Evolutionary conservation across 768 basidiomycete species (phyloP).

Genomic region (Lentinula sp.): DNA sequence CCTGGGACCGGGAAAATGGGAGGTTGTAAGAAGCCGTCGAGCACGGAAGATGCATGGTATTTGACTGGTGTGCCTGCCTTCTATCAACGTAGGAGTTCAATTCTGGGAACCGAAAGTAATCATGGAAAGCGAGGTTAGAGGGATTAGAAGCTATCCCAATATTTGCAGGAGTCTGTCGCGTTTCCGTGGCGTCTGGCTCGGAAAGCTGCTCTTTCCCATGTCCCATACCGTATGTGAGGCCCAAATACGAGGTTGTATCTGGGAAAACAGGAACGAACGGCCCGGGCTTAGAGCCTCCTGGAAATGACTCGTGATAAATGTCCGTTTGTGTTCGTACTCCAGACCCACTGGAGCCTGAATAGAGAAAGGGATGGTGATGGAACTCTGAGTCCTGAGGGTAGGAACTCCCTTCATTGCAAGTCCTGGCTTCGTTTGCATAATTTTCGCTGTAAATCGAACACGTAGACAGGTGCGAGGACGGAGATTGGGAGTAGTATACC

Average conservation of each 20-base stretch:
- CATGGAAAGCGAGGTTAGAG: too few relatives aligned
- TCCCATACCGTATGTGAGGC: background rate
- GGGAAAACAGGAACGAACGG: background rate
- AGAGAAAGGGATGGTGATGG: background rate
- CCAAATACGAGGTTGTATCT: background rate
- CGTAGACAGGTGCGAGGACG: too few relatives aligned
- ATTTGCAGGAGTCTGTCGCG: background rate
- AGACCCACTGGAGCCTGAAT: background rate
- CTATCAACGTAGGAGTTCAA: background rate
- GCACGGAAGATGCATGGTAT: background rate
- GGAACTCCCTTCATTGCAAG: background rate
- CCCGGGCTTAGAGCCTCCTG: too few relatives aligned
- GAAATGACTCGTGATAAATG: background rate
- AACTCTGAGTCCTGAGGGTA: background rate
- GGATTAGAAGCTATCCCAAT: too few relatives aligned
- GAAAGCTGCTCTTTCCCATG: background rate
- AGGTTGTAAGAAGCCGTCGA: background rate
- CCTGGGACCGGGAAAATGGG: too few relatives aligned
- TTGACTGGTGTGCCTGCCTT: background rate
- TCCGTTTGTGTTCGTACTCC: background rate
- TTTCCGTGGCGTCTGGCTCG: background rate
- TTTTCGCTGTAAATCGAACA: too few relatives aligned
- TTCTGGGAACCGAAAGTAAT: background rate
- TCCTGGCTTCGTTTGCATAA: background rate
- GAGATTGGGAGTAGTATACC: too few relatives aligned